Conservation (phyloP, 129 eudicot species). For the Helianthus annuus region HanXRQr2.0-SUNRISE NC_035447.2:16684497-16684996, state of each 20-base stretch:
- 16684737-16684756: conserved; percentile 70
- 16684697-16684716: conserved; percentile 53
- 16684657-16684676: conserved; percentile 61
- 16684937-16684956: conserved; percentile 60
- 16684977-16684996: conserved; percentile 65
- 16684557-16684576: conserved; percentile 49
- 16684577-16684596: conserved; percentile 52
- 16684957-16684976: conserved; percentile 63
- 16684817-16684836: conserved; percentile 73
- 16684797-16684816: conserved; percentile 64
- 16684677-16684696: conserved; percentile 48
- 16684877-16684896: conserved; percentile 61
- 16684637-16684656: conserved; percentile 65
- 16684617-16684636: conserved; percentile 79
- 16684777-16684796: conserved; percentile 77
- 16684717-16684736: conserved; percentile 60
- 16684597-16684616: conserved; percentile 77
- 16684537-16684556: conserved; percentile 87
- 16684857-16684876: conserved; percentile 69
- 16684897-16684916: conserved; percentile 71
- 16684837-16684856: conserved; percentile 50
- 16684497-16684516: conserved; percentile 92
- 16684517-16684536: conserved; percentile 94
- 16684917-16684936: conserved; percentile 68
- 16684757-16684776: conserved; percentile 73